phyloP scores from a whole-genome alignment of 2,329 filamentous ascomycete species.

The Alternaria novae-zelandiae region DNA sequence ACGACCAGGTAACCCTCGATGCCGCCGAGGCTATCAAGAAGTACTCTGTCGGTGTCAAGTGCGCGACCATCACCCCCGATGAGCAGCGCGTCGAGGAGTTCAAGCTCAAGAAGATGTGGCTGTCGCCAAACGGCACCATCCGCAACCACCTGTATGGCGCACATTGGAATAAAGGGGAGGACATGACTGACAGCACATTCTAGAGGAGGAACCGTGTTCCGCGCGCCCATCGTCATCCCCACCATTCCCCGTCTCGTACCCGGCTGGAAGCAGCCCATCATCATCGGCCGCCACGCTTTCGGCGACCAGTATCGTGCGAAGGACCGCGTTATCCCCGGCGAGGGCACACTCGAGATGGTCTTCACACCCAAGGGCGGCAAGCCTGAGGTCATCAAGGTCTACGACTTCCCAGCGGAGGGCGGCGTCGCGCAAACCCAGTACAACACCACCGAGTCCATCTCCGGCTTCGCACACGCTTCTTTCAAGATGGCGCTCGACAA shows the following conservation, averaged over 20 bases:
- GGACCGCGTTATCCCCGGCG: slow-evolving; percentile 81
- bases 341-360: slow-evolving; percentile 91
- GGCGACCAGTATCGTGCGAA: slow-evolving; percentile 99
- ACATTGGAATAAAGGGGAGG: not conserved
- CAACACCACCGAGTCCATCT: slow-evolving; percentile 96
- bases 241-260: slow-evolving; percentile 91
- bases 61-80: slow-evolving; percentile 97
- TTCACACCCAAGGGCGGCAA: slow-evolving; percentile 84
- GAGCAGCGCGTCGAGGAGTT: slow-evolving; percentile 97
- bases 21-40: slow-evolving; percentile 98
- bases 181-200: slow-evolving; percentile 22
- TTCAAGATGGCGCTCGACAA: slow-evolving; percentile 95
- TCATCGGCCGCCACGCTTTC: slow-evolving; percentile 97
- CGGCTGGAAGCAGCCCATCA: slow-evolving; percentile 98
- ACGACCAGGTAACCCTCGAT: slow-evolving; percentile 94
- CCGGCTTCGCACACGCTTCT: slow-evolving; percentile 91
- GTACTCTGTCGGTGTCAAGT: slow-evolving; percentile 98
- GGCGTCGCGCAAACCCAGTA: slow-evolving; percentile 95
- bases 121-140: slow-evolving; percentile 92
- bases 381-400: slow-evolving; percentile 88
- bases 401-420: slow-evolving; percentile 83
- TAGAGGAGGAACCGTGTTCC: slow-evolving; percentile 93
- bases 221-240: slow-evolving; percentile 96
- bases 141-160: slow-evolving; percentile 64
- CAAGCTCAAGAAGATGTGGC: slow-evolving; percentile 99